A percentile compares a stretch with the other conserved stretches of the same genome.
Conservation (phyloP, 2,329 filamentous ascomycete species). For the Mollisia scopiformis region DNA sequence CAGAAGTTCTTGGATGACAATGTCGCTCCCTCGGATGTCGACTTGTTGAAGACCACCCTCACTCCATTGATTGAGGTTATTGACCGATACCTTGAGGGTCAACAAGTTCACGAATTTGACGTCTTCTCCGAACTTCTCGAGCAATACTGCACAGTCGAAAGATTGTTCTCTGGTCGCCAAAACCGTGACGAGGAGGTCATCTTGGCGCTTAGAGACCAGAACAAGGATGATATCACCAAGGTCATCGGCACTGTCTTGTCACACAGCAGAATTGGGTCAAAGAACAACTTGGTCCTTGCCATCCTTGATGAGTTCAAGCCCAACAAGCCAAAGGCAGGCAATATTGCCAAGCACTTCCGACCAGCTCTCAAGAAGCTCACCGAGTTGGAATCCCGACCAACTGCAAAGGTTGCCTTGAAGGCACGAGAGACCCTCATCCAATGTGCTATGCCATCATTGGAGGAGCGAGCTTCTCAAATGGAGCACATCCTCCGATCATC, state of each 20-base stretch:
- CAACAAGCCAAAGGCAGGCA: conserved; percentile 88
- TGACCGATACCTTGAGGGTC: conserved; percentile 79
- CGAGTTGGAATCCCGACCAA: conserved; percentile 81
- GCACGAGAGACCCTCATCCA: conserved; percentile 97
- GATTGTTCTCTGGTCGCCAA: conserved; percentile 82
- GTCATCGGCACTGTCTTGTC: conserved; percentile 91
- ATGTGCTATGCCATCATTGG: conserved; percentile 91
- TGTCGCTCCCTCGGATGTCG: conserved; percentile 71
- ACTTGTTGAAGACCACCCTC: conserved; percentile 72
- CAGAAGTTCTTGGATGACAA: conserved; percentile 89
- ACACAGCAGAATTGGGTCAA: conserved; percentile 87
- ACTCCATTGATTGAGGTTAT: conserved; percentile 79
- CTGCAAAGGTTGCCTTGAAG: conserved; percentile 96
- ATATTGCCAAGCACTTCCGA: conserved; percentile 86
- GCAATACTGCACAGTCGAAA: conserved; percentile 82
- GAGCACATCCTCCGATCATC: conserved; percentile 97
- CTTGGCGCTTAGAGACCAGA: conserved; percentile 89
- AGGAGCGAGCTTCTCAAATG: conserved; percentile 95
- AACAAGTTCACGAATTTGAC: conserved; percentile 87
- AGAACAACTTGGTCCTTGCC: conserved; percentile 91
- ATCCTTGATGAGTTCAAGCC: conserved; percentile 94
- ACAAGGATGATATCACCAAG: conserved; percentile 87
- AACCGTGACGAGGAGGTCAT: conserved; percentile 92
- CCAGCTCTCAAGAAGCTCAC: conserved; percentile 82
- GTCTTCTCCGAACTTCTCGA: conserved; percentile 81